Conservation (phyloP, 345 rosid species). For the Gossypium mustelinum region DNA sequence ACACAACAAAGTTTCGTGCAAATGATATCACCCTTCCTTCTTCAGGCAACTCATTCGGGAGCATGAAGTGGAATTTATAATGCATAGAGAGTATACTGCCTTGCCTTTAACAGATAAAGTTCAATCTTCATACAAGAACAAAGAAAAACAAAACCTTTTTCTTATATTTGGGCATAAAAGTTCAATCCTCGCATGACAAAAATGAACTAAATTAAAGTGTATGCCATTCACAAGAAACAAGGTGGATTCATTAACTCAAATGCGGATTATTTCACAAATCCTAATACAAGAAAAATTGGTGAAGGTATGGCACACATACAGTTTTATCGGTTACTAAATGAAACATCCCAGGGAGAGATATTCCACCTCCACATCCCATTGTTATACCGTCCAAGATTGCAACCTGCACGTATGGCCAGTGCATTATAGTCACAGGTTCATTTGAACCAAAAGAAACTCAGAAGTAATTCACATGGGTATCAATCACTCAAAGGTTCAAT, state of each 20-base stretch:
- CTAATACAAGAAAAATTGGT: background rate
- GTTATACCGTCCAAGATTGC: slow-evolving; percentile 74
- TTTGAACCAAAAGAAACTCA: background rate
- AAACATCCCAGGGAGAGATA: slow-evolving; percentile 78
- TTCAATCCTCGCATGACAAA: slow-evolving; percentile 1
- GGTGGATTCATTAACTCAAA: background rate
- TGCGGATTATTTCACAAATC: background rate
- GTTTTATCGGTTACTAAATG: slow-evolving; percentile 71
- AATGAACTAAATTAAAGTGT: background rate
- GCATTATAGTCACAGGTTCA: background rate
- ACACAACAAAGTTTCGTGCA: background rate
- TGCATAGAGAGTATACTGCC: background rate
- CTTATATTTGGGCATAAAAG: background rate
- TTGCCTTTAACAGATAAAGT: background rate
- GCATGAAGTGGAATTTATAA: background rate
- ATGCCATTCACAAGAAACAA: background rate
- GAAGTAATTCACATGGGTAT: background rate
- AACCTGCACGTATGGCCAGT: slow-evolving; percentile 40
- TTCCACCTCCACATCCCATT: slow-evolving; percentile 78
- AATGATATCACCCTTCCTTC: background rate
- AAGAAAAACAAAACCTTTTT: background rate
- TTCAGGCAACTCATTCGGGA: background rate
- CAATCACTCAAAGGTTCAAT: slow-evolving; percentile 14
- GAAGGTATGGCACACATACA: slow-evolving; percentile 37
- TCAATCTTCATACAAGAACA: background rate